Conservation (phyloP, 495 filamentous ascomycete species). For the Talaromyces liani region DNA sequence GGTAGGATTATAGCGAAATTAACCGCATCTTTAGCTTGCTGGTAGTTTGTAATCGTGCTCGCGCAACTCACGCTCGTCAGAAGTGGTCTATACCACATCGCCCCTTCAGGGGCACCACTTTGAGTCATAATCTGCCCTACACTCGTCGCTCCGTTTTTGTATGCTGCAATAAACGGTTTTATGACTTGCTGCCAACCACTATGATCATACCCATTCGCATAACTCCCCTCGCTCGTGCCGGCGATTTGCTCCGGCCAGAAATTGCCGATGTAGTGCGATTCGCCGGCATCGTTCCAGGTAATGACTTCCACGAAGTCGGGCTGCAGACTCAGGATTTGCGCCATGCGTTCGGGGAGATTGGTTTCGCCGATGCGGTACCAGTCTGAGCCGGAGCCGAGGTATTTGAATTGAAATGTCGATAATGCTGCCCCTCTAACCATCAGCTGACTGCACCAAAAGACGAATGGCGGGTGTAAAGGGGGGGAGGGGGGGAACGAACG, state of each 20-base stretch:
- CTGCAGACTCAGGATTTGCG: constrained; percentile 15
- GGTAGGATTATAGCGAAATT: constrained; percentile 12
- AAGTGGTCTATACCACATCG: constrained; percentile 15
- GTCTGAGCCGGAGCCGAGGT: constrained; percentile 19
- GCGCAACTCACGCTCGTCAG: constrained; percentile 8
- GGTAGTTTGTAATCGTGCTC: constrained; percentile 5
- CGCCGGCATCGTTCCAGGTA: constrained; percentile 36
- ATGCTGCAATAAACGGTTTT: constrained; percentile 26
- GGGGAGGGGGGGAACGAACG: no score
- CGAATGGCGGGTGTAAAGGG: neutral
- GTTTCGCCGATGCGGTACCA: constrained; percentile 37
- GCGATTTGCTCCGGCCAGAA: constrained; percentile 25
- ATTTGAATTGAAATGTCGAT: constrained; percentile 36
- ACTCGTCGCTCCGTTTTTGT: constrained; percentile 19
- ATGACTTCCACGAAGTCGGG: constrained; percentile 26
- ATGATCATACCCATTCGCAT: constrained; percentile 14
- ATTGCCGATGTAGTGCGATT: constrained; percentile 40
- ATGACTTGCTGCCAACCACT: constrained; percentile 25
- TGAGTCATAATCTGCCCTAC: neutral
- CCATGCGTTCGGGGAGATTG: constrained; percentile 26
- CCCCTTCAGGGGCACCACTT: neutral
- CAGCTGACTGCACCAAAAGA: neutral
- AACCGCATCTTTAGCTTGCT: constrained; percentile 4
- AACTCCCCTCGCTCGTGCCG: neutral
- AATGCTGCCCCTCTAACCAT: constrained; percentile 12